Conservation (phyloP, 139 green algal species). For the Coelastrella sp. region DNA sequence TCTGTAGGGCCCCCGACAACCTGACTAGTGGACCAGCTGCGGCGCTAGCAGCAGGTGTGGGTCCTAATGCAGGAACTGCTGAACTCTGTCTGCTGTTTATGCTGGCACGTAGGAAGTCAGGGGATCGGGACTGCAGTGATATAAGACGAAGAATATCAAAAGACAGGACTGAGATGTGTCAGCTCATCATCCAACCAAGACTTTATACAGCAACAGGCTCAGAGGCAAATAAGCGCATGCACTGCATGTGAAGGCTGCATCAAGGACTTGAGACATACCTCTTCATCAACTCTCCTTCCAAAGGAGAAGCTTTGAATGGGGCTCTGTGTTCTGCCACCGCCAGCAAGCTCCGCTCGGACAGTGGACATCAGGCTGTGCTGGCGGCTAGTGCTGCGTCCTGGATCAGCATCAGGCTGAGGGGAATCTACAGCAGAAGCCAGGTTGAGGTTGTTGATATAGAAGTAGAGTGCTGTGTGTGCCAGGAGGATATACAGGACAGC, state of each 20-base stretch:
- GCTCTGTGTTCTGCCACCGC: neutral
- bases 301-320: constrained; percentile 34
- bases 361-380: neutral
- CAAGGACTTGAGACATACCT: constrained; percentile 1
- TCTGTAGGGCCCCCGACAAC: constrained; percentile 6
- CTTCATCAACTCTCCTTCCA: constrained; percentile 25
- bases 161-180: too few species aligned
- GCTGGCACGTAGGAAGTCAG: constrained; percentile 25
- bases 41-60: neutral
- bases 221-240: too few species aligned
- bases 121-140: constrained; percentile 24
- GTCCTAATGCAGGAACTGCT: neutral
- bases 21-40: constrained; percentile 19
- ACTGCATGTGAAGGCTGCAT: neutral
- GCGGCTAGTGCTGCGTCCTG: neutral
- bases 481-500: too few species aligned
- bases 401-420: constrained; percentile 15
- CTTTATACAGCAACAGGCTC: neutral
- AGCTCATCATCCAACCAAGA: neutral
- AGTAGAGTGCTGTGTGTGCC: too few species aligned
- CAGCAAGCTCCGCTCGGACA: neutral
- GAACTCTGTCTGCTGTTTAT: constrained; percentile 1
- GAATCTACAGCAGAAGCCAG: constrained; percentile 20
- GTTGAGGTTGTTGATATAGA: too few species aligned
- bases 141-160: too few species aligned